Percentiles rank a stretch among this genome's conserved stretches.
Evolutionary conservation across 805 yeast species (phyloP).

Genomic region (Starmerella sirachaensis): DNA sequence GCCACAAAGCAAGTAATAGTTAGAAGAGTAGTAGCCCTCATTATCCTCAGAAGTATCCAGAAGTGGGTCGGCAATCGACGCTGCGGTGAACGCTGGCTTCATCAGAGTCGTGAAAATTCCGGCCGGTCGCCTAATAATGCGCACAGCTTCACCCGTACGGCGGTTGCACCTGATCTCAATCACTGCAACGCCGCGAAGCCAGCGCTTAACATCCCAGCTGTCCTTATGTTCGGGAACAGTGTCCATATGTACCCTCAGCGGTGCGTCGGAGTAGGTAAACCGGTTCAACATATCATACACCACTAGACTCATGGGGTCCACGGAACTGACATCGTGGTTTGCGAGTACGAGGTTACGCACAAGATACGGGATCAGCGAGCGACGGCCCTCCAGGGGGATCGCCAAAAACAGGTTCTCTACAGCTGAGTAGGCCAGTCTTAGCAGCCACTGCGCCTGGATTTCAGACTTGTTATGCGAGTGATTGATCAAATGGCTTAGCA

Average conservation of each 20-base stretch:
- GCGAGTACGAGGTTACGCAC: slow-evolving; percentile 43
- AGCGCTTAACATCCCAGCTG: slow-evolving; percentile 29
- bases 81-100: slow-evolving; percentile 11
- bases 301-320: slow-evolving; percentile 47
- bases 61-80: neutral
- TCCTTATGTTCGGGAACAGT: slow-evolving; percentile 22
- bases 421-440: slow-evolving; percentile 53
- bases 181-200: slow-evolving; percentile 53
- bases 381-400: slow-evolving; percentile 46
- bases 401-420: slow-evolving; percentile 62
- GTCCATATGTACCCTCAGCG: slow-evolving; percentile 35
- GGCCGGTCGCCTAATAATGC: slow-evolving; percentile 54
- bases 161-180: slow-evolving; percentile 45
- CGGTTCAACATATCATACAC: slow-evolving; percentile 56
- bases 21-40: slow-evolving; percentile 12
- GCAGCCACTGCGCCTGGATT: slow-evolving; percentile 46
- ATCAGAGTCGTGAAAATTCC: slow-evolving; percentile 32
- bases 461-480: slow-evolving; percentile 9
- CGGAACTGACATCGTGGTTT: slow-evolving; percentile 24
- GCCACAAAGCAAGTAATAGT: slow-evolving; percentile 13
- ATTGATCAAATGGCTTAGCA: slow-evolving; percentile 7
- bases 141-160: slow-evolving; percentile 38
- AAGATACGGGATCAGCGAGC: slow-evolving; percentile 49
- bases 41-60: slow-evolving; percentile 3
- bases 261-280: slow-evolving; percentile 53